Evolutionary conservation across 2,329 filamentous ascomycete species (phyloP), one percentile per base, ranked within the genome.

Genomic region (Akanthomyces muscarius): DNA sequence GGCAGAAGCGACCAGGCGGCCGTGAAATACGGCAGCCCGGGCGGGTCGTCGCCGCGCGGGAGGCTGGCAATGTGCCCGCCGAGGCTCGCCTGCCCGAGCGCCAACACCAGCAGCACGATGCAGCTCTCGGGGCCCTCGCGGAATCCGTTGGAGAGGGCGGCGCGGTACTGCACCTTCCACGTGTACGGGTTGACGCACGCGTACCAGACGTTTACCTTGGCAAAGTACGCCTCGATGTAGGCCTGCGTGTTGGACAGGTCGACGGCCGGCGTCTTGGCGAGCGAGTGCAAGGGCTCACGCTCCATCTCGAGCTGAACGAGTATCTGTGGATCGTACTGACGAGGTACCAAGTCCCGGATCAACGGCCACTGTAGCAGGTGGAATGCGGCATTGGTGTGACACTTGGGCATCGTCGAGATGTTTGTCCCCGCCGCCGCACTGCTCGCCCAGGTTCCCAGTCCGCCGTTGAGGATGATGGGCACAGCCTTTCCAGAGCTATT

Each of bases 381-480:
- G 68, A 92, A 78, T 1, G 90, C 89, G 6, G 90, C 90, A 64
- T 91, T 94, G 0, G 90, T 93, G 74, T 94, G 91, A 18, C 89
- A 82, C 74, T 92, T 93, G 25, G 91, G 91, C 90, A 94, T 94
- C 30, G 89, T 91, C 3, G 90, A 92, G 67, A 94, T 92, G 73
- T 91, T 93, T 45, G 76, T 79, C 18, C 74, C 69, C 65, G 80
- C 70, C 69, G 81, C 71, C 71, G 81, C 71, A 10, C 44, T 44
- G 62, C 81, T 85, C 25, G 81, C 84, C 89, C 89, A 92, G 3
- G 89, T 90, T 6, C 88, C 89, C 66, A 92, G 81, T 5, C 89
- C 89, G 63, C 83, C 83, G 65, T 82, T 84, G 4, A 84, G 84
- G 65, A 87, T 83, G 67, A 81, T 76, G 4, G 83, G 83, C 25